Conservation (phyloP, 164 flowering plant species). For the Annona cherimola region DNA sequence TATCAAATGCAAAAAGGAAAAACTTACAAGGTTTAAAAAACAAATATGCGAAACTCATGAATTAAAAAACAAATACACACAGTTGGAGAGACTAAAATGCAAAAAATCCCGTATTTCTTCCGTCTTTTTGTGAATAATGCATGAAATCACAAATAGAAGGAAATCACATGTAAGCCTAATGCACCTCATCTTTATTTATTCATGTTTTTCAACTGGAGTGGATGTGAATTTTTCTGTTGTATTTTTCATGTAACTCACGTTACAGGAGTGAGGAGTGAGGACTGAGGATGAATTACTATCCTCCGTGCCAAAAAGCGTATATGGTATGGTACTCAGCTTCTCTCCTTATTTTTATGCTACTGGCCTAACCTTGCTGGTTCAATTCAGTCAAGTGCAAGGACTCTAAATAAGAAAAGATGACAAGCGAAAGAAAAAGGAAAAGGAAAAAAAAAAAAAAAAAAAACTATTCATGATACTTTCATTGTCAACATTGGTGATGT, state of each 20-base stretch:
- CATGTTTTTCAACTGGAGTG: too few relatives aligned
- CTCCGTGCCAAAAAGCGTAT: slow-evolving; percentile 38
- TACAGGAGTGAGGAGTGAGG: slow-evolving; percentile 22
- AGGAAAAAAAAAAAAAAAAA: slow-evolving; percentile 1
- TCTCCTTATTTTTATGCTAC: slow-evolving; percentile 48
- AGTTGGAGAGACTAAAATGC: too few relatives aligned
- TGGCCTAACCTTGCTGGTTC: slow-evolving; percentile 37
- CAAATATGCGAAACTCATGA: too few relatives aligned
- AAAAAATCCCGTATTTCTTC: too few relatives aligned
- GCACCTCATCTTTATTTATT: too few relatives aligned
- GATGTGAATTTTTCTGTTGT: too few relatives aligned
- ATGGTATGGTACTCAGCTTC: slow-evolving; percentile 39
- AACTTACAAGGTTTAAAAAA: too few relatives aligned
- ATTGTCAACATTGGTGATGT: slow-evolving; percentile 46
- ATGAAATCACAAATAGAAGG: too few relatives aligned
- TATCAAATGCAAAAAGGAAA: too few relatives aligned
- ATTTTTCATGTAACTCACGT: slow-evolving; percentile 1
- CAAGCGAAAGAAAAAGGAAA: slow-evolving; percentile 16
- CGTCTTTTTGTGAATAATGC: too few relatives aligned
- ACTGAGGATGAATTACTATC: slow-evolving; percentile 41
- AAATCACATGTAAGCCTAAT: too few relatives aligned
- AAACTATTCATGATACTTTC: slow-evolving; percentile 32
- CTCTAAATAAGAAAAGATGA: slow-evolving; percentile 41
- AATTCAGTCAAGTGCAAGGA: slow-evolving; percentile 40
- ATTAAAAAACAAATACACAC: too few relatives aligned